Percentiles rank a stretch among this genome's conserved stretches.
phyloP scores from a whole-genome alignment of 441 rosid species.

The California macrophylla region DNA sequence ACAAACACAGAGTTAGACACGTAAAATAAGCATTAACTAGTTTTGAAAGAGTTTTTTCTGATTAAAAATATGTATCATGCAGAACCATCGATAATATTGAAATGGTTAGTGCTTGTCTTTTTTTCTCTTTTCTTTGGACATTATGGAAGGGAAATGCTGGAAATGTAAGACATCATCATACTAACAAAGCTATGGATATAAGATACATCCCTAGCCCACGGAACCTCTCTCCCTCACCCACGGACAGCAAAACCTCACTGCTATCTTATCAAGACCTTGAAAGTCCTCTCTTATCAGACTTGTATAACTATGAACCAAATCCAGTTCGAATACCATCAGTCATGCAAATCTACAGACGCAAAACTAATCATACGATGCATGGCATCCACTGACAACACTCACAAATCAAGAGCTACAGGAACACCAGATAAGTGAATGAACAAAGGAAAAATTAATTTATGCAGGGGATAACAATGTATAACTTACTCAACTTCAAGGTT shows the following conservation, averaged over 20 bases:
- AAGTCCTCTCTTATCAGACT: background rate
- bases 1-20: slow-evolving; percentile 22
- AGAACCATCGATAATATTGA: background rate
- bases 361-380: background rate
- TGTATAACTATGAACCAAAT: background rate
- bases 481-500: slow-evolving; percentile 65
- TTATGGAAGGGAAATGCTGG: background rate
- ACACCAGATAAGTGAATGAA: slow-evolving; percentile 1
- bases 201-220: background rate
- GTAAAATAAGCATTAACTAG: background rate
- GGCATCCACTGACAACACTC: background rate
- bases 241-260: background rate
- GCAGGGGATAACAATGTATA: slow-evolving; percentile 18
- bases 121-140: background rate
- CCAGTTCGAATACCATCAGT: slow-evolving; percentile 1
- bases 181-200: background rate
- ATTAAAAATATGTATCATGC: background rate
- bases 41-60: background rate
- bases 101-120: background rate
- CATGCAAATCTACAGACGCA: background rate
- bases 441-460: slow-evolving; percentile 11
- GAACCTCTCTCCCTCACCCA: background rate
- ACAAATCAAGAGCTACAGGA: background rate
- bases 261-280: background rate
- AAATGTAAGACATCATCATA: background rate